Conservation (phyloP, 2,329 filamentous ascomycete genomes). For the Epichloe bromicola region DNA sequence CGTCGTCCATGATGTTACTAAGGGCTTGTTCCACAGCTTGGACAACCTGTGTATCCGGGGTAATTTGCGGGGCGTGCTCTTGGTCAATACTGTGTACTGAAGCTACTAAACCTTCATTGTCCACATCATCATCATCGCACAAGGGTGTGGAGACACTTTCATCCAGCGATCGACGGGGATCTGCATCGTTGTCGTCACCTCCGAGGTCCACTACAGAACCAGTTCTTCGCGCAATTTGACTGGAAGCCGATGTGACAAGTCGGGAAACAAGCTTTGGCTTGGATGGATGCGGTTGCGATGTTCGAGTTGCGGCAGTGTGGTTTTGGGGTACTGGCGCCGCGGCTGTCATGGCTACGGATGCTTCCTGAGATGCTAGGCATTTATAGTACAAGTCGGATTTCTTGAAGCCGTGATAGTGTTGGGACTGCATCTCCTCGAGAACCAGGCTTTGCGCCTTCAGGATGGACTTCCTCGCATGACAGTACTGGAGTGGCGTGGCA, state of each 20-base stretch:
- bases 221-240: slow-evolving; percentile 26
- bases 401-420: slow-evolving; percentile 75
- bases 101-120: slow-evolving; percentile 54
- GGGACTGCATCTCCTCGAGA: slow-evolving; percentile 70
- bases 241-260: slow-evolving; percentile 24
- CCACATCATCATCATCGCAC: slow-evolving; percentile 73
- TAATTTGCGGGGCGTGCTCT: slow-evolving; percentile 39
- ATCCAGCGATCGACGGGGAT: slow-evolving; percentile 58
- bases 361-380: slow-evolving; percentile 79
- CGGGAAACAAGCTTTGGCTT: slow-evolving; percentile 31
- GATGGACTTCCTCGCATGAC: slow-evolving; percentile 67
- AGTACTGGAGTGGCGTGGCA: slow-evolving; percentile 71
- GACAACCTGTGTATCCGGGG: slow-evolving; percentile 67
- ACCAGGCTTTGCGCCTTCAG: slow-evolving; percentile 70
- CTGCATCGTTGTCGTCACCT: slow-evolving; percentile 21
- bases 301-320: slow-evolving; percentile 12
- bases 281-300: slow-evolving; percentile 26
- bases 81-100: slow-evolving; percentile 73
- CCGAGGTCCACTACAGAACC: slow-evolving; percentile 37
- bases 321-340: slow-evolving; percentile 4
- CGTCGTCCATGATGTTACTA: slow-evolving; percentile 81
- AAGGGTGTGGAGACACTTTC: slow-evolving; percentile 38
- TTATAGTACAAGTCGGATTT: slow-evolving; percentile 94
- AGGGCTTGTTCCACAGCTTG: slow-evolving; percentile 87
- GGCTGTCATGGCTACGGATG: slow-evolving; percentile 12